phyloP scores from a whole-genome alignment of 495 filamentous ascomycete species.

The Xylaria flabelliformis region DNA sequence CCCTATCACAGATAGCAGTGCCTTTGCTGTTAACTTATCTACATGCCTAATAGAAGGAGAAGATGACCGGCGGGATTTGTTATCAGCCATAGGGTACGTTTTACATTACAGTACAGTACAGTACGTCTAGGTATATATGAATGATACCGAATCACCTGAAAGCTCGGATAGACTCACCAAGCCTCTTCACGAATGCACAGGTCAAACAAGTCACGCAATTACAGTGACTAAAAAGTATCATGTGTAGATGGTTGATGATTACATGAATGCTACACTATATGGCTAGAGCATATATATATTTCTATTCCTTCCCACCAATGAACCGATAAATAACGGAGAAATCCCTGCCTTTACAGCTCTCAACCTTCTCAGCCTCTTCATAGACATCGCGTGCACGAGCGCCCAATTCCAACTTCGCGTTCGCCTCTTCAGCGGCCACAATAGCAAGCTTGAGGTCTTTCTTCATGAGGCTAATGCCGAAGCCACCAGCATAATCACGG shows the following conservation, averaged over 20 bases:
- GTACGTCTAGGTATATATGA: background rate
- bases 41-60: background rate
- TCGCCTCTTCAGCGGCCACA: slow-evolving; percentile 70
- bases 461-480: slow-evolving; percentile 82
- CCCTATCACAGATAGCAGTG: background rate
- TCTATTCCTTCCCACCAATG: slow-evolving; percentile 59
- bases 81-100: background rate
- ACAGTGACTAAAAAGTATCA: background rate
- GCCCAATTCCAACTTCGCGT: slow-evolving; percentile 69
- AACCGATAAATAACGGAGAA: slow-evolving; percentile 88
- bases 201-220: background rate
- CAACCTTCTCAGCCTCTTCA: slow-evolving; percentile 62
- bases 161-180: background rate
- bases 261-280: background rate
- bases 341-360: slow-evolving; percentile 72
- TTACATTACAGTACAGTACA: background rate
- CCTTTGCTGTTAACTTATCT: background rate
- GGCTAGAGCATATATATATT: background rate
- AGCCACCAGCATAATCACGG: slow-evolving; percentile 80
- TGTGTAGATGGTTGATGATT: background rate
- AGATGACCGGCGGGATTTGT: background rate
- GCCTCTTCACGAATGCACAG: background rate
- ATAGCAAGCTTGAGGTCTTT: slow-evolving; percentile 82
- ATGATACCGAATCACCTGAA: background rate
- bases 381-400: slow-evolving; percentile 72